Percentiles rank a stretch among this genome's conserved stretches.
phyloP scores from a whole-genome alignment of 345 rosid genomes.

The Angophora floribunda region DNA sequence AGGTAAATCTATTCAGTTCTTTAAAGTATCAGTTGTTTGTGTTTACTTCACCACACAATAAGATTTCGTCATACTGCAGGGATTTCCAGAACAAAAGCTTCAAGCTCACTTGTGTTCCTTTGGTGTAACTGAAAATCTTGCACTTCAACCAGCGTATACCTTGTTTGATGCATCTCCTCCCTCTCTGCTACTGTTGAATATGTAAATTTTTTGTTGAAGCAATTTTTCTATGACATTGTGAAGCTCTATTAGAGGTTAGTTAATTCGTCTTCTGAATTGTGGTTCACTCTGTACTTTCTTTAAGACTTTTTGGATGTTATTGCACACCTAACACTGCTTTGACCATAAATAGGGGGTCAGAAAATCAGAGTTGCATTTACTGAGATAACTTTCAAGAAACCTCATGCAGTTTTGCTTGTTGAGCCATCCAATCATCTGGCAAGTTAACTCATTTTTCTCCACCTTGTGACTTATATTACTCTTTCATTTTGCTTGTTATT shows the following conservation, averaged over 20 bases:
- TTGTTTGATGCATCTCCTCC: not conserved
- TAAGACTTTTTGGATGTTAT: too few relatives aligned
- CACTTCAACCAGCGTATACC: not conserved
- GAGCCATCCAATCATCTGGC: too few relatives aligned
- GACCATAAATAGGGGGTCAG: too few relatives aligned
- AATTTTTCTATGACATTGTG: not conserved
- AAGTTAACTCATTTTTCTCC: too few relatives aligned
- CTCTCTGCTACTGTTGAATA: not conserved
- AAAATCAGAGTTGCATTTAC: too few relatives aligned
- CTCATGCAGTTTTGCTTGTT: not conserved
- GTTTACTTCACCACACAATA: accelerated
- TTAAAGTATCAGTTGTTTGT: not conserved
- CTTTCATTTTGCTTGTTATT: not conserved
- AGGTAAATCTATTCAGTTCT: not conserved
- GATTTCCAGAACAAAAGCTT: not conserved
- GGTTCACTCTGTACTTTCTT: too few relatives aligned
- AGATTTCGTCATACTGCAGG: not conserved
- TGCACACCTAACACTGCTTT: too few relatives aligned
- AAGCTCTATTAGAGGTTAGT: not conserved
- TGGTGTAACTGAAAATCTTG: not conserved
- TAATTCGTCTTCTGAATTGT: not conserved
- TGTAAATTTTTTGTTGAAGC: not conserved
- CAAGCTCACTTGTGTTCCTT: not conserved
- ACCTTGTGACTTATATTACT: too few relatives aligned
- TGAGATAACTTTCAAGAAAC: too few relatives aligned